Evolutionary conservation across 2,329 filamentous ascomycete genomes (phyloP), one percentile per base, ranked within the genome.

Genomic region (Trichoderma koningii): DNA sequence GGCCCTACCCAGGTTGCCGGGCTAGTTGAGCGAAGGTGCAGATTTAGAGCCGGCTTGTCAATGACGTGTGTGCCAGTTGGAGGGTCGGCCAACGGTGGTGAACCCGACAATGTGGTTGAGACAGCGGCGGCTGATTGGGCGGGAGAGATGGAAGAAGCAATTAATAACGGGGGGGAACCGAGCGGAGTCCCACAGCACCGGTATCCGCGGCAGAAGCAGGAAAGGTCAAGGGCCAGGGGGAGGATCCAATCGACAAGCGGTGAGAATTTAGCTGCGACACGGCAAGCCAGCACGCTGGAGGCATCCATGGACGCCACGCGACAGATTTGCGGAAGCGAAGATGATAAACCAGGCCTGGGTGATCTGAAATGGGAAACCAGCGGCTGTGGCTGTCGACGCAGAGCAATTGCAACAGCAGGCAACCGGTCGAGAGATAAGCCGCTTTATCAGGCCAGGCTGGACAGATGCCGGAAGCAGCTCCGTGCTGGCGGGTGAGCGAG

Each of bases 51-150:
- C 23, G 48, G 28, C 17, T 47, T 28, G 59, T 14, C 21, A 63
- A 34, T 45, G 41, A 63, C 50, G 60, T 53, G 60, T 53, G 60
- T 52, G 59, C 59, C 30, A 53, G 26, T 30, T 21, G 26, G 48
- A 51, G 41, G 61, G 50, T 21, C 28, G 17, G 45, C 23, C 28
- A 21, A 47, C 26, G 34, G 34, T 38, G 34, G 34, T n/a, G 57
- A 61, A 61, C 61, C 61, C 61, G 61, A 64, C 61, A 64, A 64
- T 55, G 52, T 56, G 61, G 61, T 64, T 56, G 61, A 64, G 61
- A 56, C 41, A 45, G 10, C 30, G 21, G 12, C 42, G 30, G 44
- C 41, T 64, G 61, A 64, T 64, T 64, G 61, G 61, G 48, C 61
- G 28, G 45, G 30, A 45, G 21, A 56, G 23, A 56, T 51, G 42